A percentile compares a stretch with the other conserved stretches of the same genome.
phyloP scores from a whole-genome alignment of 805 yeast genomes.

The Spathaspora arborariae region DNA sequence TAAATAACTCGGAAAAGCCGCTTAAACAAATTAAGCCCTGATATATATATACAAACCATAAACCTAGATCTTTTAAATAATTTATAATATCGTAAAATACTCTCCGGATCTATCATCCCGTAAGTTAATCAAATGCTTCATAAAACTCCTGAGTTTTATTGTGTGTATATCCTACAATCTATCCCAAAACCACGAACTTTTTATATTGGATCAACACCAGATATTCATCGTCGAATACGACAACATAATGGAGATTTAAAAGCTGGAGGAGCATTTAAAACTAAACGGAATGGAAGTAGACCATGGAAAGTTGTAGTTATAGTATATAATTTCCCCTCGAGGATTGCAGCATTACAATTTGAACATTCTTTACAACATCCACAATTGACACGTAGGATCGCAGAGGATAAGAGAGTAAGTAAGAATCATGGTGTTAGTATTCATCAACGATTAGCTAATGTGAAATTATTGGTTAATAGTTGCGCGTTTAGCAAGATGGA shows the following conservation, averaged over 20 bases:
- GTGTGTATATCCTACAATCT: conserved; percentile 69
- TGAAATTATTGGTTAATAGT: conserved; percentile 40
- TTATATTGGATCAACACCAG: conserved; percentile 81
- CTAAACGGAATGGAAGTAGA: conserved; percentile 51
- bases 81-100: no score
- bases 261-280: conserved; percentile 67
- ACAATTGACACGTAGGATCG: conserved; percentile 59
- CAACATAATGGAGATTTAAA: conserved; percentile 74
- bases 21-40: not conserved
- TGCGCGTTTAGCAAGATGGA: conserved; percentile 43
- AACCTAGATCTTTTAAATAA: not conserved
- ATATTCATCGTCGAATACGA: conserved; percentile 60
- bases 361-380: conserved; percentile 86
- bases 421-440: not conserved
- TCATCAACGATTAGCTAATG: conserved; percentile 45
- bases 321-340: conserved; percentile 71
- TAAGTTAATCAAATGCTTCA: not conserved
- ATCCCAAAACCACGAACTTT: conserved; percentile 52
- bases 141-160: conserved; percentile 43
- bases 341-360: conserved; percentile 66
- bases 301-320: conserved; percentile 72
- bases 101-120: no score
- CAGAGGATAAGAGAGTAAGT: conserved; percentile 30
- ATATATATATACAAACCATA: no score
- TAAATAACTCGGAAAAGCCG: not conserved